Conservation (phyloP, 2,329 filamentous ascomycete genomes). For the Penicillium occitanis region DNA sequence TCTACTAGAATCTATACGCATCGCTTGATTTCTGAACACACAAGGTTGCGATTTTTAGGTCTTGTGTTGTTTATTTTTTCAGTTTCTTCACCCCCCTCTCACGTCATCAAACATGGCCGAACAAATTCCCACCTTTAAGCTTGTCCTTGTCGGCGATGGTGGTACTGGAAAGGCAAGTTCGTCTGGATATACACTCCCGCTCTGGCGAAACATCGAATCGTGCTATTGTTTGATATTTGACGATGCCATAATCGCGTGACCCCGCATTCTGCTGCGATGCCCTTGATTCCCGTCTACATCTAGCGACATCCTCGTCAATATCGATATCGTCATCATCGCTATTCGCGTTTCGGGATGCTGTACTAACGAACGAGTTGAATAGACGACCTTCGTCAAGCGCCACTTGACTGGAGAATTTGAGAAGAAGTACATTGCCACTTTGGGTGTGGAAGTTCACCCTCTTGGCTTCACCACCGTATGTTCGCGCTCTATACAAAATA, state of each 20-base stretch:
- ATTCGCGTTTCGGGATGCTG: background rate
- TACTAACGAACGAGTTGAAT: constrained; percentile 23
- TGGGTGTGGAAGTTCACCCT: constrained; percentile 99
- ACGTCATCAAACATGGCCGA: constrained; percentile 60
- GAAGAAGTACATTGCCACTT: constrained; percentile 99
- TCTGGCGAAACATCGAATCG: background rate
- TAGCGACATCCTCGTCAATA: constrained; percentile 6
- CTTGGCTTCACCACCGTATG: constrained; percentile 96
- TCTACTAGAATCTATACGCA: constrained; percentile 21
- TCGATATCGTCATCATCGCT: background rate
- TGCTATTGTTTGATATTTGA: background rate
- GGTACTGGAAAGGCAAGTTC: constrained; percentile 94
- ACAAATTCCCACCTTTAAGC: constrained; percentile 86
- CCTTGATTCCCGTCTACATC: background rate
- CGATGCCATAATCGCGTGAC: constrained; percentile 19
- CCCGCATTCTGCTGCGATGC: constrained; percentile 14
- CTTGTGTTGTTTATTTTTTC: constrained; percentile 22
- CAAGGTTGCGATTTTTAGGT: constrained; percentile 23
- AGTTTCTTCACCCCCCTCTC: constrained; percentile 17
- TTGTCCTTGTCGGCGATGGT: constrained; percentile 98
- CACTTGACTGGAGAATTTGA: constrained; percentile 99
- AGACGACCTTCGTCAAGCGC: constrained; percentile 99
- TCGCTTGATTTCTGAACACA: constrained; percentile 26
- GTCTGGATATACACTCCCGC: background rate
- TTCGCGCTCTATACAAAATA: constrained; percentile 27